Evolutionary conservation across 202 grass and related monocot genomes (phyloP), one percentile per base, ranked within the genome.

Genomic region (Elaeis oleifera): DNA sequence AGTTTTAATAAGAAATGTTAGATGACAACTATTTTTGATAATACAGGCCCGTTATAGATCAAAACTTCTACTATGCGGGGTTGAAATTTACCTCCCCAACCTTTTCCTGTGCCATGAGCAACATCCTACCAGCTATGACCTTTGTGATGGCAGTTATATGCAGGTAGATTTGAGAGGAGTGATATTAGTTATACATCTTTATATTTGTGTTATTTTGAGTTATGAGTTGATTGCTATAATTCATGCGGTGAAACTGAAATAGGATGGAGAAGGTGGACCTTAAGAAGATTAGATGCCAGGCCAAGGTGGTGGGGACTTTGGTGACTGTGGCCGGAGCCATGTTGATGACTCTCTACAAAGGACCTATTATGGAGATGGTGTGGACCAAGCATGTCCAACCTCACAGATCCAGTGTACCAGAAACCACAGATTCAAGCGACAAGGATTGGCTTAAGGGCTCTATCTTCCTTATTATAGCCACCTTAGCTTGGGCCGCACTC

Each of bases 321-420:
- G 94, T 99, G 20, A 99, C 94, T 3, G 94, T 99, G 56, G 94
- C 78, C 49, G 94, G 94, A 32, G 94, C 94, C 56, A 99, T 99
- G 94, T n/a, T 99, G 78, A 99, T 99, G 94, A 99, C 94, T 6
- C 44, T 99, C 18, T 99, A 99, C 80, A 99, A 94, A 69, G 94
- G 94, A 21, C 85, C 94, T 26, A 75, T 99, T 5, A 85, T 99
- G 78, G 73, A 92, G 68, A 81, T 99, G 85, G 67, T 67, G 1
- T 80, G 73, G 88, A 73, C 65, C 27, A 61, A 69, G 70, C 79
- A 88, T 49, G 64, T 3, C 2, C 69, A 82, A 16, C 26, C 4
- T 20, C 70, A 75, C 4, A 44, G 52, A 16, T 26, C 72, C n/a
- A 63, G 60, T 16, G 68, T 52, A 50, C 64, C 71, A 25, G 79